A percentile compares a stretch with the other conserved stretches of the same genome.
phyloP scores from a whole-genome alignment of 1,139 yeast species.

The Blastobotrys petasosporus region DNA sequence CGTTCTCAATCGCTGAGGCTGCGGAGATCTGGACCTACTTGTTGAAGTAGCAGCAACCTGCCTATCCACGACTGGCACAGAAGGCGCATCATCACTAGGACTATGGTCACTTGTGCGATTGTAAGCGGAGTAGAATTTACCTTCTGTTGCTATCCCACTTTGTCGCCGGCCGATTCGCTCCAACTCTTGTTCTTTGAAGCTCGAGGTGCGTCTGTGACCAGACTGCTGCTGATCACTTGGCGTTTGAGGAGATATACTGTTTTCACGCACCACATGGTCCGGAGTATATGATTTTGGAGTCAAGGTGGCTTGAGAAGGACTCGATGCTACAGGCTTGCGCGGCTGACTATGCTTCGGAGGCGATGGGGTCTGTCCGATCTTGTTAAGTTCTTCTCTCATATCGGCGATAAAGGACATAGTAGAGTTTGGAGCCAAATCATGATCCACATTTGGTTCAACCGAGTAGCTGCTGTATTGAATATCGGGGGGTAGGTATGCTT shows the following conservation, averaged over 20 bases:
- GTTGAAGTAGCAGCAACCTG: no score
- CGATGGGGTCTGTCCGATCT: not conserved
- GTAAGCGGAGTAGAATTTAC: conserved; percentile 3
- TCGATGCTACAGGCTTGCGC: not conserved
- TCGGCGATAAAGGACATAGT: conserved; percentile 11
- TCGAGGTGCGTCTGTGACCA: no score
- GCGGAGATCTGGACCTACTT: not conserved
- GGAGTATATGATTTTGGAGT: not conserved
- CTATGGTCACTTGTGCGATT: conserved; percentile 2
- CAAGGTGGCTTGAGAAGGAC: not conserved
- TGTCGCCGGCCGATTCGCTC: no score
- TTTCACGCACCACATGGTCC: not conserved
- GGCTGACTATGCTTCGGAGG: not conserved
- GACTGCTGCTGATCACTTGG: no score
- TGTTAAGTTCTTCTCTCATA: conserved; percentile 13
- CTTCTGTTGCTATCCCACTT: not conserved
- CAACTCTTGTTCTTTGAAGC: no score
- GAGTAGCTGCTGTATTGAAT: no score
- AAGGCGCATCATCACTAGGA: conserved; percentile 1
- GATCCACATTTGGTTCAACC: no score
- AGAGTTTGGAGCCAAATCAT: no score
- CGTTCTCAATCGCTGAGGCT: conserved; percentile 9
- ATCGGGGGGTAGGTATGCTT: not conserved
- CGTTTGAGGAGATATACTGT: no score
- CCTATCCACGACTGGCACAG: conserved; percentile 1